Conservation (phyloP, 257 asterid genomes). For the Primulina eburnea region DNA sequence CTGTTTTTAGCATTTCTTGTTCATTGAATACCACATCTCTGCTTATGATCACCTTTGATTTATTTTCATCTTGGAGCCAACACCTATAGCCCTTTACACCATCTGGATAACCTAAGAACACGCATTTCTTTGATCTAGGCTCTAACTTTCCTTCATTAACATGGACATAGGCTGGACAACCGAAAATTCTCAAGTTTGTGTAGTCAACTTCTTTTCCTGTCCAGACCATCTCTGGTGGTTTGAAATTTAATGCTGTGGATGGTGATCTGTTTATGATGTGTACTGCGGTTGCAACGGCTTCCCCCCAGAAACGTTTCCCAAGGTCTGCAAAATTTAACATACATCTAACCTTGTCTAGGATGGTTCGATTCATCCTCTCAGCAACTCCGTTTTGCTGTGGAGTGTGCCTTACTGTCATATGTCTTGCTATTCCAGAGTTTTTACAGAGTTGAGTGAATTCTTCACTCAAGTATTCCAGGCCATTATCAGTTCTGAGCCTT, state of each 20-base stretch:
- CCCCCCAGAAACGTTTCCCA: too few relatives aligned
- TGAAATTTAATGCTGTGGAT: too few relatives aligned
- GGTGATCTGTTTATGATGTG: too few relatives aligned
- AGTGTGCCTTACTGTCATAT: neutral
- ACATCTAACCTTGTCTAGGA: neutral
- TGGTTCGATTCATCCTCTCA: neutral
- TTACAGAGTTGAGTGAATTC: neutral
- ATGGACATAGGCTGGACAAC: too few relatives aligned
- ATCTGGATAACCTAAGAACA: too few relatives aligned
- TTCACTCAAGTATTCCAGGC: neutral
- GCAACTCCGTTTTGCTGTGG: neutral
- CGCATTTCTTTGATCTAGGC: too few relatives aligned
- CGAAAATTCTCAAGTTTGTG: too few relatives aligned
- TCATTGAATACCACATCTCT: neutral
- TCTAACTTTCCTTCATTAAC: too few relatives aligned
- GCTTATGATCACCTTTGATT: neutral
- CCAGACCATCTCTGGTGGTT: neutral
- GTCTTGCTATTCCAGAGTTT: neutral
- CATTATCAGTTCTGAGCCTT: neutral
- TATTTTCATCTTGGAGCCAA: neutral
- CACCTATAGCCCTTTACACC: neutral
- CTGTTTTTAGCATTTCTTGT: neutral
- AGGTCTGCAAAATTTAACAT: too few relatives aligned
- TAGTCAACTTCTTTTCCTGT: neutral
- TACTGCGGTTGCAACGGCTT: fast-evolving